Base-by-base conservation (phyloP, 2,329 filamentous ascomycete species). In the Penicillium sp. region DNA sequence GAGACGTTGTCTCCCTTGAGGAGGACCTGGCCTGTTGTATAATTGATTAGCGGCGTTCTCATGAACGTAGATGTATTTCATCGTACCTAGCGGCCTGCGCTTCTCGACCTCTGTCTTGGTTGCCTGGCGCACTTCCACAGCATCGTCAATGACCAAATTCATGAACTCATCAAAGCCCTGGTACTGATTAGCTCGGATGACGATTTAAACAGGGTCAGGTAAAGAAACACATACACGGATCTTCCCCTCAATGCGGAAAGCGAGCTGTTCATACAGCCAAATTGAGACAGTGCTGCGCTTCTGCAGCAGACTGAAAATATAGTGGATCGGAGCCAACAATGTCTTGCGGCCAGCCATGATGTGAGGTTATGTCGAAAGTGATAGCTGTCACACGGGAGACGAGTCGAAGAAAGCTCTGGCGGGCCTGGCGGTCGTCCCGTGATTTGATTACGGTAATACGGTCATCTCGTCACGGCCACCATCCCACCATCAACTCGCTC, bases 91-190 rank as follows among this genome's bases (percentile, higher is more conserved):
- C 40, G 85, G 80, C 74, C 90, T 86, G 72, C 92, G 83, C 62
- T 84, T 86, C 76, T 95, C 92, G 62, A 87, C 85, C 39, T 89
- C 87, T 14, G 84, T 86, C 80, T 95, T 96, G 59, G 89, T 91
- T 51, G 90, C 80, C 70, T 91, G 84, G 73, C 87, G 89, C 41
- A 99, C 91, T 76, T 97, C 93, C 53, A 97, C 85, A 29, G 94
- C 94, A 66, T 99, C 91, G 70, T 99, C 94, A 62, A 96, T 84
- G 36, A 97, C 94, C 46, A 99, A 81, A 78, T 99, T 99, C 92
- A 99, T 97, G 78, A 97, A 99, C 76, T 99, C 94, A 73, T 99
- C 94, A 64, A 99, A 99, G 13, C 94, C 92, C 91, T 96, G 60
- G 26, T 34, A n/a, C 27, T 38, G 13, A 42, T 59, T 44, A 60